These are phyloP conservation scores for Schwanniomyces yamadae DNA, from an alignment of 805 yeast species.

Conservation along the genomic window DNA sequence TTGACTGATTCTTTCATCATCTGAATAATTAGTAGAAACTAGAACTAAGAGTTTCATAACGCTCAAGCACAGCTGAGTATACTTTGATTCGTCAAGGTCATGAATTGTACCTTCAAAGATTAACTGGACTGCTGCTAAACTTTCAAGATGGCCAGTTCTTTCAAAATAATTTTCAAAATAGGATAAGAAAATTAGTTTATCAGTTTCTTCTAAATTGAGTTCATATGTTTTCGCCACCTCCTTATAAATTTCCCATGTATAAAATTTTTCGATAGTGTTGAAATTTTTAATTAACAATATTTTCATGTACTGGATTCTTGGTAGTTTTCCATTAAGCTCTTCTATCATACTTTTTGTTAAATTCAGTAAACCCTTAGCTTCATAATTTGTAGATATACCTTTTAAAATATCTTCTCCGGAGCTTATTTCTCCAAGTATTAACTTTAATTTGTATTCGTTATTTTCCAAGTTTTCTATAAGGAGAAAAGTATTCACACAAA, in stretches of 20 bases:
- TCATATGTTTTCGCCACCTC: conserved; percentile 1
- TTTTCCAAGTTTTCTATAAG: neutral
- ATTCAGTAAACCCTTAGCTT: neutral
- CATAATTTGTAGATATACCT: neutral
- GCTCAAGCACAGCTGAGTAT: conserved; percentile 5
- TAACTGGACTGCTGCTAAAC: neutral
- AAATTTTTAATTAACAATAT: neutral
- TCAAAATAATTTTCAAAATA: conserved; percentile 4
- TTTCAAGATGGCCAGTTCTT: neutral
- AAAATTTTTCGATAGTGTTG: neutral
- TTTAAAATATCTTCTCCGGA: too few species aligned
- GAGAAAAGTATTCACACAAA: conserved; percentile 1
- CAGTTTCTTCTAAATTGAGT: neutral
- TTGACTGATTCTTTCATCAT: conserved; percentile 1
- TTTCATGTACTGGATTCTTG: neutral
- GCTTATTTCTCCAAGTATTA: neutral
- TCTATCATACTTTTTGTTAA: neutral
- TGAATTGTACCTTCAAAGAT: neutral
- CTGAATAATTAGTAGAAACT: conserved; percentile 11
- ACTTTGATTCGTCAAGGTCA: neutral
- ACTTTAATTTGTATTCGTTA: neutral
- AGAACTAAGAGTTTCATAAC: conserved; percentile 11
- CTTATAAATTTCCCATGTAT: neutral
- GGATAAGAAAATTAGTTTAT: neutral
- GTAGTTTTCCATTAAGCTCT: neutral